phyloP scores from a whole-genome alignment of 768 basidiomycete species.

The Boletus rufocinnamomeus region DNA sequence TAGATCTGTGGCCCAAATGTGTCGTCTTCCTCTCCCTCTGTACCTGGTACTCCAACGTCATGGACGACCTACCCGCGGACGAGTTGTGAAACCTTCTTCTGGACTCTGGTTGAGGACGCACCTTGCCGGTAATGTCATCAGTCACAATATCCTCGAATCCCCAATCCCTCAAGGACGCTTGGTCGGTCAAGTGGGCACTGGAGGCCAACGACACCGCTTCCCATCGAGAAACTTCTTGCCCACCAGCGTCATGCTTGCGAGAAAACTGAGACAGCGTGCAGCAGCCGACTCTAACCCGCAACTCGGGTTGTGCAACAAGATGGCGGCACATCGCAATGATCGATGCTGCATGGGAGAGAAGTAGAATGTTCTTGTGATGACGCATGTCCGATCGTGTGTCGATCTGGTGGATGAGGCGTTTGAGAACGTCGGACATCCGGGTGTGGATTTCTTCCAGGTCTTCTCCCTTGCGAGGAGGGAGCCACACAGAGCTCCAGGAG shows the following conservation, averaged over 20 bases:
- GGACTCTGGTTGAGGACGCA: conserved; percentile 31
- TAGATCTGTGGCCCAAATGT: conserved; percentile 54
- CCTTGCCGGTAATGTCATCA: conserved; percentile 53
- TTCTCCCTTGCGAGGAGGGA: conserved; percentile 75
- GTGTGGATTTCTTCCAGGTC: conserved; percentile 60
- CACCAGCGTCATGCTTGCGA: conserved; percentile 33
- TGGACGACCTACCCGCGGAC: conserved; percentile 55
- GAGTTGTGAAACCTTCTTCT: neutral
- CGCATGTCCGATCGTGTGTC: conserved; percentile 43
- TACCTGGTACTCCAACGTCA: conserved; percentile 68
- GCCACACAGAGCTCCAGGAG: conserved; percentile 64
- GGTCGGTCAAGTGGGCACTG: conserved; percentile 54
- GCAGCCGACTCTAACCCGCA: conserved; percentile 69
- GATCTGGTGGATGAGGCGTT: conserved; percentile 51
- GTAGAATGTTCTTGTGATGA: conserved; percentile 52
- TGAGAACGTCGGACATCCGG: conserved; percentile 55
- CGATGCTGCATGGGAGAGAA: conserved; percentile 78
- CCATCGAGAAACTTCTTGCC: conserved; percentile 47
- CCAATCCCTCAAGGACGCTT: conserved; percentile 70
- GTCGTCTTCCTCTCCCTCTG: conserved; percentile 58
- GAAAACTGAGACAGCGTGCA: conserved; percentile 66
- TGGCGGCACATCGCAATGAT: conserved; percentile 63
- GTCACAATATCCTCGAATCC: conserved; percentile 75
- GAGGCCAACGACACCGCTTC: conserved; percentile 49
- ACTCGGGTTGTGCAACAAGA: conserved; percentile 52